phyloP scores from a whole-genome alignment of 2,329 filamentous ascomycete species.

The Microdochium paspali region DNA sequence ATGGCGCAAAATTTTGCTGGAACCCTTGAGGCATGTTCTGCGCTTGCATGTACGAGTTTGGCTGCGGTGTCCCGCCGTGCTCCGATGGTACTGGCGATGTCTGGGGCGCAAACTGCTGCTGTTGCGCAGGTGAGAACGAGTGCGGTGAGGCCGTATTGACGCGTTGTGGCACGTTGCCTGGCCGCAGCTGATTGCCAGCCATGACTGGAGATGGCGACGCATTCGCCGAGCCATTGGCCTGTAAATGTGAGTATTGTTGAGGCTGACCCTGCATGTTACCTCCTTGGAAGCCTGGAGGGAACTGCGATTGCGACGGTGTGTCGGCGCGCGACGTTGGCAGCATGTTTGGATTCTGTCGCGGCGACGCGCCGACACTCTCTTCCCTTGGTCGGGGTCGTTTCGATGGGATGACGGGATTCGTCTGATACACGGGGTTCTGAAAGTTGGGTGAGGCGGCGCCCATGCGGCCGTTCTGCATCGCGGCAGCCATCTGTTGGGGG shows the following conservation, averaged over 20 bases:
- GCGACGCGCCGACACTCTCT: slow-evolving; percentile 77
- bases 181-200: slow-evolving; percentile 61
- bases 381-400: slow-evolving; percentile 77
- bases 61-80: slow-evolving; percentile 65
- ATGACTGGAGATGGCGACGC: slow-evolving; percentile 91
- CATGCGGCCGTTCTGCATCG: slow-evolving; percentile 74
- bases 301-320: slow-evolving; percentile 74
- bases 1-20: slow-evolving; percentile 48
- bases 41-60: slow-evolving; percentile 56
- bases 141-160: slow-evolving; percentile 90
- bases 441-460: slow-evolving; percentile 77
- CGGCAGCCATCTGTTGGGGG: slow-evolving; percentile 42
- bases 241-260: slow-evolving; percentile 71
- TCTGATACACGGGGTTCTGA: slow-evolving; percentile 70
- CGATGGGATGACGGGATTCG: slow-evolving; percentile 78
- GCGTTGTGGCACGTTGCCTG: slow-evolving; percentile 63
- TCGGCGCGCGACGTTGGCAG: slow-evolving; percentile 80
- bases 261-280: slow-evolving; percentile 53
- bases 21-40: slow-evolving; percentile 40
- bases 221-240: slow-evolving; percentile 70
- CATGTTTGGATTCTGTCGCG: slow-evolving; percentile 64
- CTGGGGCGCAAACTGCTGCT: slow-evolving; percentile 64
- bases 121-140: slow-evolving; percentile 71
- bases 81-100: slow-evolving; percentile 71
- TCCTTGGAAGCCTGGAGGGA: slow-evolving; percentile 56